Percentiles rank a stretch among this genome's conserved stretches.
Evolutionary conservation across 2,329 filamentous ascomycete species (phyloP).

Genomic region (Lasiodiplodia hormozganensis): DNA sequence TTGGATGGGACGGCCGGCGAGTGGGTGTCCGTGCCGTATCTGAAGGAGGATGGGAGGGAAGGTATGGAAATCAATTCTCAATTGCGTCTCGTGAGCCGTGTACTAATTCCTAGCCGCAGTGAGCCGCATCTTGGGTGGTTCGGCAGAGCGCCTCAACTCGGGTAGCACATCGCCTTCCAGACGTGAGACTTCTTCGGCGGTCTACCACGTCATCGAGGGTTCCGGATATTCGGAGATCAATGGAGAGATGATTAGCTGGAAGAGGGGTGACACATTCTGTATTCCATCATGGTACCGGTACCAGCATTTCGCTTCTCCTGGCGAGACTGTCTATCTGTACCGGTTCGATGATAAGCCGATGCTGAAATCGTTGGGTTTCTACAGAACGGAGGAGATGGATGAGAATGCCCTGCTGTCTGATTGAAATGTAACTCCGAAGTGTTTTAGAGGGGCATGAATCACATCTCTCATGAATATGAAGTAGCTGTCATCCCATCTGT

Average conservation of each 20-base stretch:
- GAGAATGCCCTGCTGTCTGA: conserved; percentile 49
- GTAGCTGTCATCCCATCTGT: too few relatives aligned
- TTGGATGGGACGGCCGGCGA: conserved; percentile 46
- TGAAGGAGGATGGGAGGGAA: conserved; percentile 45
- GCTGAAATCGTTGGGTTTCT: conserved; percentile 60
- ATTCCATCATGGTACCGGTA: conserved; percentile 61
- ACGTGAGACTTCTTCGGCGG: conserved; percentile 59
- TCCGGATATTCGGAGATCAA: conserved; percentile 52
- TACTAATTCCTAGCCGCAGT: conserved; percentile 40
- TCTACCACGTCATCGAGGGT: conserved; percentile 62
- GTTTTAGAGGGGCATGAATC: too few relatives aligned
- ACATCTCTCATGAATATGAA: too few relatives aligned
- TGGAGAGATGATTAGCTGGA: conserved; percentile 52
- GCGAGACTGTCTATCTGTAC: conserved; percentile 56
- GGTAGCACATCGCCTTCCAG: conserved; percentile 46
- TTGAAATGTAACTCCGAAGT: not conserved
- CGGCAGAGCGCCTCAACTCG: conserved; percentile 53
- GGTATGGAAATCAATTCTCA: conserved; percentile 34
- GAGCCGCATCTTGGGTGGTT: conserved; percentile 56
- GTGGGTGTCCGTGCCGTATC: conserved; percentile 44
- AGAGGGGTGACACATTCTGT: conserved; percentile 61
- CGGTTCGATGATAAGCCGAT: conserved; percentile 64
- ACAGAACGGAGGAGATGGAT: conserved; percentile 51
- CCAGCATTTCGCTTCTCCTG: conserved; percentile 52
- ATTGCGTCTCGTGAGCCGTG: not conserved